Conservation (phyloP, 345 rosid genomes). For the Laguncularia racemosa region DNA sequence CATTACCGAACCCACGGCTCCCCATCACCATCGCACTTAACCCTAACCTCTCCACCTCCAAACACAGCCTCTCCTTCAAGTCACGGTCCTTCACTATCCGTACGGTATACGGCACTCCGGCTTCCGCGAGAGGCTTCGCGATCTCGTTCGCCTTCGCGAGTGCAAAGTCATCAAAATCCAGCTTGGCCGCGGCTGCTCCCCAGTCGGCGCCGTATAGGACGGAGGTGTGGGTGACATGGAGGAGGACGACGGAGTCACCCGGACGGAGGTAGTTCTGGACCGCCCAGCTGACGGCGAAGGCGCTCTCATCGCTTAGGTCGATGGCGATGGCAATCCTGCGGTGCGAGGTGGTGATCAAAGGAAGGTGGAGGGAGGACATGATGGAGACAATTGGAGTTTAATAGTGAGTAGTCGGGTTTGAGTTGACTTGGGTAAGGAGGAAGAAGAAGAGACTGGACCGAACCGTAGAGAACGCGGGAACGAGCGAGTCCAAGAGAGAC, state of each 20-base stretch:
- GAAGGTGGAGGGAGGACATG: conserved; percentile 14
- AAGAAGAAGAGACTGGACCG: too few relatives aligned
- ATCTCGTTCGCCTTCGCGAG: conserved; percentile 45
- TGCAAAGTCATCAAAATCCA: conserved; percentile 55
- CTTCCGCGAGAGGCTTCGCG: conserved; percentile 68
- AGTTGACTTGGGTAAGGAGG: not conserved
- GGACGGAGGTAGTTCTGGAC: conserved; percentile 61
- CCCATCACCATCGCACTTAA: conserved; percentile 85
- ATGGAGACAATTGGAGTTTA: conserved; percentile 19
- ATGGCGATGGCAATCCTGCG: conserved; percentile 61
- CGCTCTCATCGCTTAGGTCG: conserved; percentile 66
- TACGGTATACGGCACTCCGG: conserved; percentile 55
- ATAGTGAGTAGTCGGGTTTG: conserved; percentile 10
- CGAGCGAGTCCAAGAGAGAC: too few relatives aligned
- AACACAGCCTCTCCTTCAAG: conserved; percentile 81
- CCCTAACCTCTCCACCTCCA: conserved; percentile 83
- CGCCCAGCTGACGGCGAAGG: conserved; percentile 60
- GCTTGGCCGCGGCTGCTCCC: conserved; percentile 42
- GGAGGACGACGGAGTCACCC: conserved; percentile 49
- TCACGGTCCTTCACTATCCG: conserved; percentile 84
- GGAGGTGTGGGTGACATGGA: conserved; percentile 55
- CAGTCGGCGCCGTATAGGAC: conserved; percentile 70
- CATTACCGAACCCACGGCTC: conserved; percentile 64
- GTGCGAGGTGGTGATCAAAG: conserved; percentile 36
- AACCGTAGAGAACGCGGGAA: too few relatives aligned